Evolutionary conservation across 2,329 filamentous ascomycete species (phyloP).

Genomic region (Periconia sp.): DNA sequence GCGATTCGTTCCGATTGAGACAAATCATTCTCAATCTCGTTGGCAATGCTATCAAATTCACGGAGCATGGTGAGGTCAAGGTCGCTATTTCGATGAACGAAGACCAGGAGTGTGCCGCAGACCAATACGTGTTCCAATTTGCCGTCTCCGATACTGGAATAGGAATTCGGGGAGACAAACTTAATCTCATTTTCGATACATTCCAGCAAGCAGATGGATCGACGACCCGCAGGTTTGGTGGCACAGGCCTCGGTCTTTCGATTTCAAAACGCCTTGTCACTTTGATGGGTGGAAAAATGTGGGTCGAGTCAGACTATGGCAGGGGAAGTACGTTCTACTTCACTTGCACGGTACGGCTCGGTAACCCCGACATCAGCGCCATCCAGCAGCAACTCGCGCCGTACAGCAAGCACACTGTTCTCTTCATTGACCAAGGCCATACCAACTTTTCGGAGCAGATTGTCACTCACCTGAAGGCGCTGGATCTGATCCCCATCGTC

Average conservation of each 20-base stretch:
- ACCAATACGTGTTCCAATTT: slow-evolving; percentile 93
- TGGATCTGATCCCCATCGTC: slow-evolving; percentile 80
- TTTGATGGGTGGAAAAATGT: slow-evolving; percentile 93
- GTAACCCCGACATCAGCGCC: slow-evolving; percentile 73
- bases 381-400: slow-evolving; percentile 83
- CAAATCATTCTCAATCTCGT: slow-evolving; percentile 98
- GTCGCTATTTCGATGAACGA: slow-evolving; percentile 80
- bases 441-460: slow-evolving; percentile 78
- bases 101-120: slow-evolving; percentile 64
- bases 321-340: slow-evolving; percentile 96
- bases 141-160: slow-evolving; percentile 95
- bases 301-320: slow-evolving; percentile 91
- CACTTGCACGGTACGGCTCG: slow-evolving; percentile 86
- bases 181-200: slow-evolving; percentile 96
- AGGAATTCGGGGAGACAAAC: slow-evolving; percentile 91
- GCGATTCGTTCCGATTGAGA: slow-evolving; percentile 91
- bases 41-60: slow-evolving; percentile 98
- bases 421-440: slow-evolving; percentile 91
- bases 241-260: slow-evolving; percentile 88
- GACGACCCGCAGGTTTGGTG: slow-evolving; percentile 93
- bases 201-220: slow-evolving; percentile 98
- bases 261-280: slow-evolving; percentile 95
- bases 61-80: slow-evolving; percentile 93
- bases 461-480: slow-evolving; percentile 71
- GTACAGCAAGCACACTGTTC: slow-evolving; percentile 89